Evolutionary conservation across 2,329 filamentous ascomycete genomes (phyloP).

Genomic region (Raffaelea ambrosiae): DNA sequence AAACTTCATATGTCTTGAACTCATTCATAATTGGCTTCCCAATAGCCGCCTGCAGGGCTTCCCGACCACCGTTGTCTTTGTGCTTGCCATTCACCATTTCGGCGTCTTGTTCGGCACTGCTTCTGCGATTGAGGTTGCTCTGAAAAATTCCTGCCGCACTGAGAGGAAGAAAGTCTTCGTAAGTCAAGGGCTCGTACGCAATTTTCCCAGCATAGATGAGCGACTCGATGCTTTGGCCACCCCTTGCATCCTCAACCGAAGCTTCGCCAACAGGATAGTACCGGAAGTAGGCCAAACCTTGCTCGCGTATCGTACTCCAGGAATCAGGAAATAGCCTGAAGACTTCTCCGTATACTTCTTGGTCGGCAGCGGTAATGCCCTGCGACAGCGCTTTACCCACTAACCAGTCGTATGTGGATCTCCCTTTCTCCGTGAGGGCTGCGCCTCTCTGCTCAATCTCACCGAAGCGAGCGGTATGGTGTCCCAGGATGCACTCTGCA

Average conservation of each 20-base stretch:
- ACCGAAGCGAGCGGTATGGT: conserved; percentile 41
- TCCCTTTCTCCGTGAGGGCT: conserved; percentile 35
- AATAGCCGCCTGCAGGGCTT: not conserved
- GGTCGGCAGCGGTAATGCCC: conserved; percentile 12
- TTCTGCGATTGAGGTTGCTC: conserved; percentile 2
- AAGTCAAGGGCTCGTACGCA: conserved; percentile 34
- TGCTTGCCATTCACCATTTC: not conserved
- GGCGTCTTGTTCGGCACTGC: not conserved
- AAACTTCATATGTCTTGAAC: not conserved
- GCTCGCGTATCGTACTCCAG: conserved; percentile 25
- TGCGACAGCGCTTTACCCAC: conserved; percentile 22
- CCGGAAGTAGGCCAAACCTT: conserved; percentile 29
- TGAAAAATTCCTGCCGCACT: conserved; percentile 21
- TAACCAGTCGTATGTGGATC: conserved; percentile 36
- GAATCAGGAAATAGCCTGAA: conserved; percentile 25
- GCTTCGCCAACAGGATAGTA: conserved; percentile 17
- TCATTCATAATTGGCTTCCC: not conserved
- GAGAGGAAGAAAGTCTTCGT: conserved; percentile 46
- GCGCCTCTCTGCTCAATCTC: conserved; percentile 45
- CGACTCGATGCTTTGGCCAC: conserved; percentile 11
- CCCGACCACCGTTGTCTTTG: not conserved
- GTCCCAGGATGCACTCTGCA: conserved; percentile 23
- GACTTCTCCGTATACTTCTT: conserved; percentile 23
- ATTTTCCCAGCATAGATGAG: conserved; percentile 25
- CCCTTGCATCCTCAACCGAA: too few relatives aligned